Conservation (phyloP, 192 early-diverging fungal genomes). For the Podila epicladia region DNA sequence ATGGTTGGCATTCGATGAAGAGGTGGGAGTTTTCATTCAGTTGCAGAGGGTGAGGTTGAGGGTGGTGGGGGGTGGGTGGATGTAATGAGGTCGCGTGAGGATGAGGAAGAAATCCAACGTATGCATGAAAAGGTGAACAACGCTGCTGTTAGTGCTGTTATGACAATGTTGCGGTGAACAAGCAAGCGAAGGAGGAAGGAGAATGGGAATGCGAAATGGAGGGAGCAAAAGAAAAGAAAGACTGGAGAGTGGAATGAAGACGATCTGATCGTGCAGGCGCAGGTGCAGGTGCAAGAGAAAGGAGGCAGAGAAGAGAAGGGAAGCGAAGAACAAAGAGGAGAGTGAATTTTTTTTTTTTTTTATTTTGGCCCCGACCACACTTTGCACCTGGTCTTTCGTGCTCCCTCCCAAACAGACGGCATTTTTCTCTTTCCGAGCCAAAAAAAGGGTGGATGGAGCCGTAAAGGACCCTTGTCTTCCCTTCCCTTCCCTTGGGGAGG, state of each 20-base stretch:
- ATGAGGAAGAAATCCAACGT: not conserved
- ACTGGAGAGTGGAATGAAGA: not conserved
- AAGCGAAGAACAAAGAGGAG: not conserved
- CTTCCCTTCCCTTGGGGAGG: no score
- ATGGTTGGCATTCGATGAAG: conserved; percentile 11
- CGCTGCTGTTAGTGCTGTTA: not conserved
- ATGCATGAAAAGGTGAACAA: not conserved
- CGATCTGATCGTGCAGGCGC: not conserved
- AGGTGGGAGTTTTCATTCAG: conserved; percentile 32
- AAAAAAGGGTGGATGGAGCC: no score
- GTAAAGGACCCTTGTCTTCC: no score
- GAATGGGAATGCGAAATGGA: not conserved
- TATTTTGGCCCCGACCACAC: no score
- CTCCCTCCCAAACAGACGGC: no score
- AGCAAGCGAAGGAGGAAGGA: not conserved
- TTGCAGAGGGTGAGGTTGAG: not conserved
- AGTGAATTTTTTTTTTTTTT: no score
- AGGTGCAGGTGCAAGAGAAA: not conserved
- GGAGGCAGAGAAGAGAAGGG: not conserved
- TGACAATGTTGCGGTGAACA: not conserved
- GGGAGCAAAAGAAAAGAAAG: not conserved
- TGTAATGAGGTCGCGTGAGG: not conserved
- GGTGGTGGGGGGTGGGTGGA: not conserved
- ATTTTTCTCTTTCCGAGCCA: no score
- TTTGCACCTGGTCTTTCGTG: no score